Base-by-base conservation (phyloP, 2,329 filamentous ascomycete genomes). In the Colletotrichum siamense region DNA sequence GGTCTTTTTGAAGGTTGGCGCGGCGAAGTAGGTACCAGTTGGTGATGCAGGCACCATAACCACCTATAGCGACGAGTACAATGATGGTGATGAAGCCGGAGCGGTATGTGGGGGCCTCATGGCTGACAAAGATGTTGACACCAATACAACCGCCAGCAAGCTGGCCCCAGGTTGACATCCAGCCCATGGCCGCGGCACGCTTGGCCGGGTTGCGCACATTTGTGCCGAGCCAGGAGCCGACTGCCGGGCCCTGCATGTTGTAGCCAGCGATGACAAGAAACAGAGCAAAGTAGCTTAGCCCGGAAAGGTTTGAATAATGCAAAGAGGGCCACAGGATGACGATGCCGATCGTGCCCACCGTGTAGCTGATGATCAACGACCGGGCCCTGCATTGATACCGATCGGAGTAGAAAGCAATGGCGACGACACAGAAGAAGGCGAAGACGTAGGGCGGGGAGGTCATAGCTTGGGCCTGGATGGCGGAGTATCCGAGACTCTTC, bases 211-310 rank as follows among this genome's bases (percentile, higher is more conserved):
- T 70, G 30, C 28, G 68, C n/a, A 70, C 36, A 28, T 70, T 70
- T 32, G 28, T 70, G 55, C 28, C 28, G 55, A 49, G 28, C 55
- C 68, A 70, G 15, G 68, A 34, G 26, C 76, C 76, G 10, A 78
- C 76, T 49, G 70, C 70, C 18, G 76, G 76, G 10, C 63, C 76
- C 59, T 76, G 68, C 57, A 49, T 49, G 55, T 49, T 70, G 30
- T 70, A 70, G 15, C 68, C 68, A 22, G 68, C 68, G 32, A 49
- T 49, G 55, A 49, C 68, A 26, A 70, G n/a, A 5, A 70, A 70
- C 26, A 70, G 28, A 49, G 68, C 68, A 32, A 70, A 70, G 32
- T 70, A 70, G 30, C 39, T 57, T 10, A 69, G 39, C 39, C 49
- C 28, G 15, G 39, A 57, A 18, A 69, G 39, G 7, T 69, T 34